Evolutionary conservation across 2,329 filamentous ascomycete species (phyloP).

Genomic region (Epichloe typhina): DNA sequence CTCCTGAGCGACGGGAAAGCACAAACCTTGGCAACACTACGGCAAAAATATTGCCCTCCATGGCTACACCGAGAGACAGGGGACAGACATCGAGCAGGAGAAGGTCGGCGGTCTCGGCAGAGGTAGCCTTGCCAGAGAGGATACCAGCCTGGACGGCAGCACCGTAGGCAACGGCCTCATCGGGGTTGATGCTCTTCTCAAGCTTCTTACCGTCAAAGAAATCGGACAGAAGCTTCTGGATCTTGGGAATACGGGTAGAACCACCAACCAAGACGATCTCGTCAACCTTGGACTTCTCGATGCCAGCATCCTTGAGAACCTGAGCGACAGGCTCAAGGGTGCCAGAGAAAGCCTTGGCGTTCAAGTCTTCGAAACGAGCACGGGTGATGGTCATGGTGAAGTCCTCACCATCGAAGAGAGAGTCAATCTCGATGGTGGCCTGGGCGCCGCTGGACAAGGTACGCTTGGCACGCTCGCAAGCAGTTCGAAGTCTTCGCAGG

Average conservation of each 20-base stretch:
- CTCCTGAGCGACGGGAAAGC: too few relatives aligned
- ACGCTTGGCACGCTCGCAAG: conserved; percentile 99
- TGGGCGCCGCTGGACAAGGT: conserved; percentile 95
- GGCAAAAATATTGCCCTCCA: conserved; percentile 99
- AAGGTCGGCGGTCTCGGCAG: conserved; percentile 85
- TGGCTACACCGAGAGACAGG: conserved; percentile 94
- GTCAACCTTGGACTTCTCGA: conserved; percentile 86
- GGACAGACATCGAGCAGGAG: conserved; percentile 93
- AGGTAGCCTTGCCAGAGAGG: conserved; percentile 93
- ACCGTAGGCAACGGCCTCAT: conserved; percentile 98
- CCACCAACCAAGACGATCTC: conserved; percentile 99
- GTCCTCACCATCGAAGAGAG: conserved; percentile 94
- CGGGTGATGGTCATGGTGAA: conserved; percentile 96
- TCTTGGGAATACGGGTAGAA: conserved; percentile 95
- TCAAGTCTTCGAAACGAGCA: conserved; percentile 97
- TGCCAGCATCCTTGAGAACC: conserved; percentile 81
- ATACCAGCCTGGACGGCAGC: conserved; percentile 98
- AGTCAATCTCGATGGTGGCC: conserved; percentile 97
- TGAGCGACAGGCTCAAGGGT: conserved; percentile 93
- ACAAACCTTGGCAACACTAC: conserved; percentile 62
- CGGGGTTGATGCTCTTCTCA: conserved; percentile 99
- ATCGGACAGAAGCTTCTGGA: conserved; percentile 98
- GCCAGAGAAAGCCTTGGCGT: conserved; percentile 86
- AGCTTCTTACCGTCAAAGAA: conserved; percentile 99
- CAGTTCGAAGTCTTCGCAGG: conserved; percentile 88